These are phyloP conservation scores for Corynespora cassiicola DNA, from an alignment of 2,329 filamentous ascomycete genomes.

Conservation along the genomic window DNA sequence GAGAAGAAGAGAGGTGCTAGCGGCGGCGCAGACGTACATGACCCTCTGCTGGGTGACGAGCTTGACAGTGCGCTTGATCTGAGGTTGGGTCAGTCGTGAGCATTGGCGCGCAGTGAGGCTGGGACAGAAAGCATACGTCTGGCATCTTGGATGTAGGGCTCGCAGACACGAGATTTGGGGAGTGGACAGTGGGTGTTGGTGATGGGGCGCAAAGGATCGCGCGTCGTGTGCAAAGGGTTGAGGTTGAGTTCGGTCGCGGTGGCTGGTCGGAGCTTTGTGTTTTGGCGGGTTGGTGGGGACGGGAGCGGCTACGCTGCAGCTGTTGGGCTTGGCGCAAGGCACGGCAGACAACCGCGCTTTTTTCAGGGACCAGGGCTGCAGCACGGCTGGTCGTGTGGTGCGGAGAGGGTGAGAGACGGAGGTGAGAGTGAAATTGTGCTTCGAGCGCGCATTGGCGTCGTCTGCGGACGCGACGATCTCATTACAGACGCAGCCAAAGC, in stretches of 20 bases:
- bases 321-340: slow-evolving; percentile 10
- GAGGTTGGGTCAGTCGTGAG: slow-evolving; percentile 15
- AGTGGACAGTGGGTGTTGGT: slow-evolving; percentile 5
- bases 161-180: slow-evolving; percentile 2
- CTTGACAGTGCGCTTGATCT: slow-evolving; percentile 87
- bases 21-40: slow-evolving; percentile 67
- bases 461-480: no score
- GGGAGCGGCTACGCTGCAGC: slow-evolving; percentile 8
- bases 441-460: no score
- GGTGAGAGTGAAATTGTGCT: no score
- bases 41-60: slow-evolving; percentile 90
- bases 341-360: no score
- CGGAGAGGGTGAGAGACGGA: no score
- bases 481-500: no score
- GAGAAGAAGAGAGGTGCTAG: slow-evolving; percentile 14
- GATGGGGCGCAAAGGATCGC: slow-evolving; percentile 22
- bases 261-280: slow-evolving; percentile 17
- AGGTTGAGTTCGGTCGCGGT: slow-evolving; percentile 14
- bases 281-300: slow-evolving; percentile 16
- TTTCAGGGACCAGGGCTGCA: no score
- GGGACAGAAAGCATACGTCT: slow-evolving; percentile 46
- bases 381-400: no score
- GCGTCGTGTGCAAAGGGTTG: slow-evolving; percentile 12
- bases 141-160: slow-evolving; percentile 46
- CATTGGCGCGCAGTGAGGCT: neutral